These are phyloP conservation scores for Wickerhamiella allomyrinae DNA, from an alignment of 805 yeast species.

Conservation along the genomic window DNA sequence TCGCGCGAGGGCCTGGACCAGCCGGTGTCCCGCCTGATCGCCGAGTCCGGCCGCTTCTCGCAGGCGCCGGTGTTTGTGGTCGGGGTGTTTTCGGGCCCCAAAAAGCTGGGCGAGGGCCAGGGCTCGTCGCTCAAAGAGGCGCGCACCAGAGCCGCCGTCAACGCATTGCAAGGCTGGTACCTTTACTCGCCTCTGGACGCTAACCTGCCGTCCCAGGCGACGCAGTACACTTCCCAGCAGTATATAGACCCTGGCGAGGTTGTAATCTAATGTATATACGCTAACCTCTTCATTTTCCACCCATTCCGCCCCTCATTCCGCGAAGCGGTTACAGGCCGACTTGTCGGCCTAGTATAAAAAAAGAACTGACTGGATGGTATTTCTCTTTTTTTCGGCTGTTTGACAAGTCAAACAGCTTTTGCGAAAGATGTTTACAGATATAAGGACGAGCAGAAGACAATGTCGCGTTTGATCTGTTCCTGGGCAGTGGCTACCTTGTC, in stretches of 20 bases:
- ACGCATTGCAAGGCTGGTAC: conserved; percentile 84
- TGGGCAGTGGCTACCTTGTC: conserved; percentile 85
- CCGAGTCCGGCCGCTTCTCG: conserved; percentile 86
- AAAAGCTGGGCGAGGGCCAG: conserved; percentile 83
- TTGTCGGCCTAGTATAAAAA: no score
- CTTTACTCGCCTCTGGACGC: conserved; percentile 59
- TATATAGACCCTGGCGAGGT: conserved; percentile 19
- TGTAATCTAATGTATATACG: conserved; percentile 7
- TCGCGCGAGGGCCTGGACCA: conserved; percentile 56
- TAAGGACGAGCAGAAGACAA: conserved; percentile 90
- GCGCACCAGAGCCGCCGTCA: conserved; percentile 79
- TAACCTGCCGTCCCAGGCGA: conserved; percentile 8
- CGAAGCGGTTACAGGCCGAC: no score
- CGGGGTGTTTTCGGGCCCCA: conserved; percentile 75
- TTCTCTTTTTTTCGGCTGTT: no score
- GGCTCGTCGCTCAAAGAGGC: conserved; percentile 87
- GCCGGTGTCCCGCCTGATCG: conserved; percentile 70
- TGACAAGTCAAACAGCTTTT: no score
- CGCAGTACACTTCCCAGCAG: not conserved
- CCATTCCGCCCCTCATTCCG: no score
- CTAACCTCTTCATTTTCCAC: not conserved
- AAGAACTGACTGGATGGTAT: no score
- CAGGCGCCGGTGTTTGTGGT: conserved; percentile 76
- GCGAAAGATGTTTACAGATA: conserved; percentile 37
- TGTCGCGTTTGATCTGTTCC: conserved; percentile 89